These are phyloP conservation scores for Bacidia gigantensis DNA, from an alignment of 495 filamentous ascomycete genomes.

Conservation along the genomic window DNA sequence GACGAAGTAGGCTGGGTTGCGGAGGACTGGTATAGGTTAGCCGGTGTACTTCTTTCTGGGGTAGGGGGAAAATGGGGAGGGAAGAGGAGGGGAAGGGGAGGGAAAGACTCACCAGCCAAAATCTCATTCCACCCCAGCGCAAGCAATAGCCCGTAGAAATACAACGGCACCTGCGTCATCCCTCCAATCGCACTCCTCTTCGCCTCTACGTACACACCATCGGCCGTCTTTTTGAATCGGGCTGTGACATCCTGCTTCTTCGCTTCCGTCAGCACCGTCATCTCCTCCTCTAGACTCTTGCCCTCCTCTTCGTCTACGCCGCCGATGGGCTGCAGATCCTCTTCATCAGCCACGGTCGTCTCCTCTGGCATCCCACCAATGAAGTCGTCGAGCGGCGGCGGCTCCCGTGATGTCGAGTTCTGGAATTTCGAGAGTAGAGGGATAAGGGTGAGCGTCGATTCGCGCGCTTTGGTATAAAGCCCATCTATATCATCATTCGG, in stretches of 20 bases:
- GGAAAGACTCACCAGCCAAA: slow-evolving; percentile 54
- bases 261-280: slow-evolving; percentile 76
- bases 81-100: slow-evolving; percentile 6
- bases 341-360: slow-evolving; percentile 70
- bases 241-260: slow-evolving; percentile 81
- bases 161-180: slow-evolving; percentile 84
- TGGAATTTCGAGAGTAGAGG: slow-evolving; percentile 79
- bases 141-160: slow-evolving; percentile 81
- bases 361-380: slow-evolving; percentile 67
- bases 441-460: slow-evolving; percentile 79
- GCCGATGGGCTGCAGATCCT: slow-evolving; percentile 73
- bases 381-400: slow-evolving; percentile 63
- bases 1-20: slow-evolving; percentile 86
- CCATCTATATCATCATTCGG: slow-evolving; percentile 96
- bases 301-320: slow-evolving; percentile 86
- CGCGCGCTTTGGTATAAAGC: slow-evolving; percentile 76
- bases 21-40: slow-evolving; percentile 46
- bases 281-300: slow-evolving; percentile 87
- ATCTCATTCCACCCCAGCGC: slow-evolving; percentile 97
- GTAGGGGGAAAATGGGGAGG: not conserved
- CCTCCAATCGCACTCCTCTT: slow-evolving; percentile 93
- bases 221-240: slow-evolving; percentile 95
- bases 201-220: slow-evolving; percentile 93
- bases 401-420: slow-evolving; percentile 48
- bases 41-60: not conserved